Evolutionary conservation across 345 rosid genomes (phyloP).

Genomic region (Clausena lansium): DNA sequence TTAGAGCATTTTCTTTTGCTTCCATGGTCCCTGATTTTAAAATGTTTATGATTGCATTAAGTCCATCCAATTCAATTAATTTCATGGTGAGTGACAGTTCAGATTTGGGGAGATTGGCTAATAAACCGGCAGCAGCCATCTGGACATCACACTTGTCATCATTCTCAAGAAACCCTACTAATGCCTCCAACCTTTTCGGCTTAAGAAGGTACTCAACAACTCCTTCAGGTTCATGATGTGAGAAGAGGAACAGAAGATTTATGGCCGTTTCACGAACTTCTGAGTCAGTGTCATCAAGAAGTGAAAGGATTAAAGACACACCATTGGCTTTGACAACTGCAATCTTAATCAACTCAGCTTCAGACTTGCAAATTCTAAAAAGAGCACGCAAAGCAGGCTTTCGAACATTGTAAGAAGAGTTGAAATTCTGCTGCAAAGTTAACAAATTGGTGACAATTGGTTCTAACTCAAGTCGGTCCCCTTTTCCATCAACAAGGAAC

Average conservation of each 20-base stretch:
- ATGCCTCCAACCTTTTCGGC: constrained; percentile 58
- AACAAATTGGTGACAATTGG: constrained; percentile 42
- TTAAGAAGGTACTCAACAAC: constrained; percentile 58
- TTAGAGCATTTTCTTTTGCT: constrained; percentile 65
- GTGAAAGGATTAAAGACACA: constrained; percentile 48
- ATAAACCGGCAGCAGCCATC: constrained; percentile 66
- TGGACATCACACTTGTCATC: constrained; percentile 48
- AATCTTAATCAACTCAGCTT: constrained; percentile 52
- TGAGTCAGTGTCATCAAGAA: constrained; percentile 52
- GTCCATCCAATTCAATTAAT: constrained; percentile 53
- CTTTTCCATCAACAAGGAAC: constrained; percentile 50
- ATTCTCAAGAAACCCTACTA: constrained; percentile 64
- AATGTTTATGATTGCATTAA: constrained; percentile 40
- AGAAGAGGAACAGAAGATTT: constrained; percentile 58
- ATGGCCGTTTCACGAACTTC: constrained; percentile 57
- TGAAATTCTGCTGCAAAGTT: constrained; percentile 36
- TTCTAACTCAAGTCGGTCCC: constrained; percentile 44
- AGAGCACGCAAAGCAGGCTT: constrained; percentile 51
- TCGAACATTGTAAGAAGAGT: constrained; percentile 32
- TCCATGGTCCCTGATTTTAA: constrained; percentile 46
- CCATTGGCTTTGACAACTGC: constrained; percentile 54
- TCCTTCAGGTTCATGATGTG: constrained; percentile 52
- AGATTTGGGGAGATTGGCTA: constrained; percentile 68
- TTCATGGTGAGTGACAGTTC: constrained; percentile 42
- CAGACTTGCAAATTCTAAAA: constrained; percentile 48